Base-by-base conservation (phyloP, 352 stramenopile species). In the Pythium folliculosum region DNA sequence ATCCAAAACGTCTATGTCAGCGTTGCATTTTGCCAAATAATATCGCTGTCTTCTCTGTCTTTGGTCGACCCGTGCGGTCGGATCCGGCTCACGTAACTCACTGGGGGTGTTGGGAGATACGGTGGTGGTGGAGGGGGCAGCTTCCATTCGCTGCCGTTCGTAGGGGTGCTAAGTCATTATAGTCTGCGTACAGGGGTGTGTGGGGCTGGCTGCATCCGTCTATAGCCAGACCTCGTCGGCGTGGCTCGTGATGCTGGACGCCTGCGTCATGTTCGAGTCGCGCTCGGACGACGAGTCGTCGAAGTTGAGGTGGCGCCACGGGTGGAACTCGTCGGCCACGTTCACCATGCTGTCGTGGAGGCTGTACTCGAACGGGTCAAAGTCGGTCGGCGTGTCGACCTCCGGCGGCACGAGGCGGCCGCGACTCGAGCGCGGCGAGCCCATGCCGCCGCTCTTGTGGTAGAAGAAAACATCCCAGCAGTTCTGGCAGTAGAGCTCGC, bases 381-480 rank as follows among this genome's bases (percentile, higher is more conserved):
- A 69, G 32, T 75, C 58, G 8, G 78, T 72, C 23, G 82, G 75
- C 16, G 74, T 62, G 44, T 67, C 30, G 52, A 82, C 47, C 43
- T 67, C 51, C 13, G 52, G 60, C 22, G 68, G 43, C 30, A 43
- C 47, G 14, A 53, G 12, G 51, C 40, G 40, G 44, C 37, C 44
- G 10, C 27, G 51, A 52, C 60, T 67, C 25, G 60, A 67, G 35
- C 50, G 50, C 4, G 54, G 32, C 19, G 62, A 63, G 30, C 17
- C 37, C 27, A 40, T 73, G 44, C 7, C 66, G 59, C 19, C n/a
- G n/a, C n/a, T 81, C 72, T 90, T 81, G 62, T 56, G 63, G 71
- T 80, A 89, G 66, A 91, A 92, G 51, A 88, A 88, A 50, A 89
- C 52, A 44, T 91, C 84, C 79, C 81, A 92, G 67, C 84, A 92